A percentile compares a stretch with the other conserved stretches of the same genome.
Conservation (phyloP, 139 green algal genomes). For the Chlamydomonas incerta region DNA sequence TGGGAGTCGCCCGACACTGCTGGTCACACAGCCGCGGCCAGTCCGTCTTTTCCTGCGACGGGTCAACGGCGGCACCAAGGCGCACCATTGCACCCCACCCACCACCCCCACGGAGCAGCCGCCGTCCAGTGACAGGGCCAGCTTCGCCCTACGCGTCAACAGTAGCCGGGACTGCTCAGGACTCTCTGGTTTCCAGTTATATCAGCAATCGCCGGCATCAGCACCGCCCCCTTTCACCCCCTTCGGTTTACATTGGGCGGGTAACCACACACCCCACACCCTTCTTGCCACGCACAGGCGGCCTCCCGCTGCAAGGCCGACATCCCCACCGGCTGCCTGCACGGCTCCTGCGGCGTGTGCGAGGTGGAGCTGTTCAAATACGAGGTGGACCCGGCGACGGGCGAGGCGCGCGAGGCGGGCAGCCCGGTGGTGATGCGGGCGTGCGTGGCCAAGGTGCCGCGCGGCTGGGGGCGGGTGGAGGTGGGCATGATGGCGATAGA, state of each 20-base stretch:
- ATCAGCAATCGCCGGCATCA: not conserved
- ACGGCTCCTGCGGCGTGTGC: slow-evolving; percentile 44
- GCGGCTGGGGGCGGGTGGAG: slow-evolving; percentile 26
- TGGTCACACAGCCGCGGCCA: too few species aligned
- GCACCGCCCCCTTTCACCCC: not conserved
- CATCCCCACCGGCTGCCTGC: slow-evolving; percentile 42
- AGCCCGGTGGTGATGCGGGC: slow-evolving; percentile 27
- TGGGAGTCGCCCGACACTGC: too few species aligned
- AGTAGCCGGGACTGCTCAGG: too few species aligned
- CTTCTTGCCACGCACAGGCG: not conserved
- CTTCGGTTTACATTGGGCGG: too few species aligned
- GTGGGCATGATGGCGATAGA: slow-evolving; percentile 16
- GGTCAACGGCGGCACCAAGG: too few species aligned
- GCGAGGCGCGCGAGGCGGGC: not conserved
- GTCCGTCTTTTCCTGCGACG: too few species aligned
- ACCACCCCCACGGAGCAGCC: too few species aligned
- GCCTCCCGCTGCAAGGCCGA: slow-evolving; percentile 26
- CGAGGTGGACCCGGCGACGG: not conserved
- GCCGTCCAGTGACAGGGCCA: too few species aligned
- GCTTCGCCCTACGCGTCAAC: too few species aligned
- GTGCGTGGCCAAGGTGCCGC: slow-evolving; percentile 33
- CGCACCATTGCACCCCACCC: too few species aligned
- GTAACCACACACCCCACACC: too few species aligned
- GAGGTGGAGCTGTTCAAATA: slow-evolving; percentile 37
- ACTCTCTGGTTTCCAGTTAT: too few species aligned